These are phyloP conservation scores for Hypoxylon rickii DNA, from an alignment of 495 filamentous ascomycete species.

Conservation along the genomic window DNA sequence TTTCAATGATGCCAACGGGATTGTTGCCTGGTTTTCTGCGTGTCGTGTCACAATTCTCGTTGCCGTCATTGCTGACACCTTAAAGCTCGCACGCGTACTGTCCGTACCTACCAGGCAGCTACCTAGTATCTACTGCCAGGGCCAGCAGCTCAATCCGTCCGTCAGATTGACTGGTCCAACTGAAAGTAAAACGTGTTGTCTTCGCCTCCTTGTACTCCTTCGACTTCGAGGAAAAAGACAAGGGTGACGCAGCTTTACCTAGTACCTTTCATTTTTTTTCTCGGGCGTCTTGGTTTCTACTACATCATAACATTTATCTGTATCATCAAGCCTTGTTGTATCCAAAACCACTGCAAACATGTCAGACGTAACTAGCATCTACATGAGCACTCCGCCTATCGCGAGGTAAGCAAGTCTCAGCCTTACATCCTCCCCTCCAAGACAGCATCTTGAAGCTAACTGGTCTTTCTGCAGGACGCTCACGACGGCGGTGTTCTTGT, in stretches of 20 bases:
- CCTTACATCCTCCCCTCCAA: neutral
- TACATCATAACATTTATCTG: neutral
- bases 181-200: constrained; percentile 29
- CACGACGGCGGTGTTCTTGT: constrained; percentile 66
- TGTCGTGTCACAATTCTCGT: constrained; percentile 29
- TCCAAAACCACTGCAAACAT: constrained; percentile 17
- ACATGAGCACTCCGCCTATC: constrained; percentile 37
- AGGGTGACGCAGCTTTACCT: neutral
- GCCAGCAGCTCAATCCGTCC: no score
- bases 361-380: constrained; percentile 35
- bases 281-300: neutral
- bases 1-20: constrained; percentile 38
- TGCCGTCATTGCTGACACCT: constrained; percentile 23
- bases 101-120: no score
- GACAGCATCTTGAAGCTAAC: constrained; percentile 4
- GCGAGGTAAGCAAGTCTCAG: constrained; percentile 39
- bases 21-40: constrained; percentile 31
- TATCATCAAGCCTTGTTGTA: neutral
- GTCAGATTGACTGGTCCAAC: constrained; percentile 7
- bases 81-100: constrained; percentile 33
- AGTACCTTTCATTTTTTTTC: neutral
- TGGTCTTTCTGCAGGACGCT: constrained; percentile 60
- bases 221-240: neutral
- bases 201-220: neutral
- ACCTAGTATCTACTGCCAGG: no score